Percentiles rank a stretch among this genome's conserved stretches.
Evolutionary conservation across 2,329 filamentous ascomycete species (phyloP).

Genomic region (Diaporthe ilicicola): DNA sequence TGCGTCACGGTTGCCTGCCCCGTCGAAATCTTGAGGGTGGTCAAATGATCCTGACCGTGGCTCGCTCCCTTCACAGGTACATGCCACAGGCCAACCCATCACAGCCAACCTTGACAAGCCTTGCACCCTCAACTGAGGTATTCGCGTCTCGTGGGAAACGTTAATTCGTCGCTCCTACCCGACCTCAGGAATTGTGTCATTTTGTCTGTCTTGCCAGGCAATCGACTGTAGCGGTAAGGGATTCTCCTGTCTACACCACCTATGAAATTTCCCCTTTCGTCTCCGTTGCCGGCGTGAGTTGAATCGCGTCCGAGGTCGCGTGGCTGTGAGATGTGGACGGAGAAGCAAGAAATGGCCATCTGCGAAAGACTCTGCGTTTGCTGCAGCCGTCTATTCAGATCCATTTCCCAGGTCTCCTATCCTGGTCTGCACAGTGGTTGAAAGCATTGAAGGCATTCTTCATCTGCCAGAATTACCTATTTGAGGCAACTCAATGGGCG

Average conservation of each 20-base stretch:
- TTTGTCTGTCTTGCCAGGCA: constrained; percentile 52
- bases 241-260: constrained; percentile 36
- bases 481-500: constrained; percentile 14
- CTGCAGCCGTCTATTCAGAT: constrained; percentile 6
- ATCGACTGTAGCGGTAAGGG: constrained; percentile 62
- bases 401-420: background rate
- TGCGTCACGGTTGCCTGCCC: constrained; percentile 2
- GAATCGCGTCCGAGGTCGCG: constrained; percentile 5
- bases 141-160: constrained; percentile 65
- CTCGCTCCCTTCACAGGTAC: constrained; percentile 49
- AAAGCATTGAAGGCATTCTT: background rate
- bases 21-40: background rate
- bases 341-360: background rate
- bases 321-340: constrained; percentile 9
- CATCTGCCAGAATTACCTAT: constrained; percentile 4
- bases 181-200: constrained; percentile 59
- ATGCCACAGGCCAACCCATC: constrained; percentile 50
- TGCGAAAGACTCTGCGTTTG: constrained; percentile 13
- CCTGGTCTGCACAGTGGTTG: background rate
- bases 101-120: constrained; percentile 40
- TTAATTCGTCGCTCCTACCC: constrained; percentile 71
- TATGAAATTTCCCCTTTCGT: constrained; percentile 11
- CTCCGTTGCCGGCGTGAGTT: constrained; percentile 16
- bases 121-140: constrained; percentile 48
- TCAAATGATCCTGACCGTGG: constrained; percentile 36